phyloP scores from a whole-genome alignment of 257 asterid species.

The Dorcoceras hygrometricum region DNA sequence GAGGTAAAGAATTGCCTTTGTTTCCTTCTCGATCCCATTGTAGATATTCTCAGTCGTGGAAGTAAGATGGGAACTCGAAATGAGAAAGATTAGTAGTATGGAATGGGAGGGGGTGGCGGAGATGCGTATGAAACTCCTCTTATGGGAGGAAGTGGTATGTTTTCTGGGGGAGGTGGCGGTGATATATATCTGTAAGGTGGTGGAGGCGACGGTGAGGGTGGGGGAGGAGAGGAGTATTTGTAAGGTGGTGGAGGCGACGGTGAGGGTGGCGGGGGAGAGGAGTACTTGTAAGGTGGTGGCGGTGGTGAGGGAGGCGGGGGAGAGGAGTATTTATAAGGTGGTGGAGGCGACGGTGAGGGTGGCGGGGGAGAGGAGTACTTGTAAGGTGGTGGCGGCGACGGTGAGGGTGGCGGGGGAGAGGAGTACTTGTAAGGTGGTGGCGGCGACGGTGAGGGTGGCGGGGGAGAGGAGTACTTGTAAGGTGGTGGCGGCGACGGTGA shows the following conservation, averaged over 20 bases:
- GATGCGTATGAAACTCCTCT: constrained; percentile 47
- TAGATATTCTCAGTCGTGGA: constrained; percentile 22
- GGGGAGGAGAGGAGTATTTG: constrained; percentile 16
- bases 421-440: constrained; percentile 30
- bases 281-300: constrained; percentile 38
- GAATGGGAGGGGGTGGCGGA: constrained; percentile 52
- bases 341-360: constrained; percentile 32
- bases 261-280: constrained; percentile 38
- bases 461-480: constrained; percentile 18
- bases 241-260: constrained; percentile 18
- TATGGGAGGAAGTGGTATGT: constrained; percentile 42
- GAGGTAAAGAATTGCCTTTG: constrained; percentile 19
- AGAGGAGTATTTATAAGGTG: constrained; percentile 21
- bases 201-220: constrained; percentile 17
- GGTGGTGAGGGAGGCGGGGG: constrained; percentile 28
- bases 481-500: constrained; percentile 33
- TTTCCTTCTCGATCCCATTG: constrained; percentile 4
- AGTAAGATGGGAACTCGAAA: constrained; percentile 9
- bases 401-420: constrained; percentile 32
- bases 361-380: constrained; percentile 22
- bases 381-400: constrained; percentile 31
- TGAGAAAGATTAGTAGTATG: constrained; percentile 41
- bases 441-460: not conserved
- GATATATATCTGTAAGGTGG: constrained; percentile 14
- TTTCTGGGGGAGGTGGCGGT: constrained; percentile 26